Conservation (phyloP, 306 rosid species). For the Lablab purpureus region DNA sequence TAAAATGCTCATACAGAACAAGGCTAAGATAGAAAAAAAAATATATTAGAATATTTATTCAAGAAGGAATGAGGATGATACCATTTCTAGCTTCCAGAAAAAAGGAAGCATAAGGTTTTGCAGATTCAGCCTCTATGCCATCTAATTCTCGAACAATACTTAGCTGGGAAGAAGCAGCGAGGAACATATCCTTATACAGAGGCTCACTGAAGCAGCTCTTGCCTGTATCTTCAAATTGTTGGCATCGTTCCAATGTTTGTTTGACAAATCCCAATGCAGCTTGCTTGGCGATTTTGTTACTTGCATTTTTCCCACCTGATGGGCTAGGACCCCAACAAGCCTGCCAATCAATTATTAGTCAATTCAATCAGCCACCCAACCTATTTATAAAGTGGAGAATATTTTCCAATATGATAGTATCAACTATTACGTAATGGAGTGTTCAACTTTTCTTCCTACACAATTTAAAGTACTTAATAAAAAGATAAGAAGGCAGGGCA, state of each 20-base stretch:
- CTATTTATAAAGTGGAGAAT: conserved; percentile 29
- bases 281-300: conserved; percentile 81
- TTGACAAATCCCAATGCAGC: conserved; percentile 80
- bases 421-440: conserved; percentile 22
- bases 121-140: conserved; percentile 62
- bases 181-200: conserved; percentile 64
- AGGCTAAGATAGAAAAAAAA: conserved; percentile 23
- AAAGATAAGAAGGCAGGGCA: conserved; percentile 31
- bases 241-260: conserved; percentile 78
- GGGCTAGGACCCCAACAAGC: conserved; percentile 70
- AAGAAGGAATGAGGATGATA: conserved; percentile 41
- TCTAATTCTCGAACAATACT: conserved; percentile 54
- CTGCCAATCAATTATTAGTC: conserved; percentile 58
- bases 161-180: conserved; percentile 59
- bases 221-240: conserved; percentile 76
- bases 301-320: conserved; percentile 76
- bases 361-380: conserved; percentile 45
- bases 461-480: conserved; percentile 24
- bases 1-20: conserved; percentile 33
- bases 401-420: conserved; percentile 43
- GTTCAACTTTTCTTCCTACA: conserved; percentile 38
- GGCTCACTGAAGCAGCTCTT: conserved; percentile 88
- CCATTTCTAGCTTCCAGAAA: conserved; percentile 71
- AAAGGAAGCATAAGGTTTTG: conserved; percentile 56
- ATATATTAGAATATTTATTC: conserved; percentile 6